Percentiles rank a stretch among this genome's conserved stretches.
These are phyloP conservation scores for Oxytropis ochrocephala DNA, from an alignment of 306 rosid species.

Conservation along the genomic window DNA sequence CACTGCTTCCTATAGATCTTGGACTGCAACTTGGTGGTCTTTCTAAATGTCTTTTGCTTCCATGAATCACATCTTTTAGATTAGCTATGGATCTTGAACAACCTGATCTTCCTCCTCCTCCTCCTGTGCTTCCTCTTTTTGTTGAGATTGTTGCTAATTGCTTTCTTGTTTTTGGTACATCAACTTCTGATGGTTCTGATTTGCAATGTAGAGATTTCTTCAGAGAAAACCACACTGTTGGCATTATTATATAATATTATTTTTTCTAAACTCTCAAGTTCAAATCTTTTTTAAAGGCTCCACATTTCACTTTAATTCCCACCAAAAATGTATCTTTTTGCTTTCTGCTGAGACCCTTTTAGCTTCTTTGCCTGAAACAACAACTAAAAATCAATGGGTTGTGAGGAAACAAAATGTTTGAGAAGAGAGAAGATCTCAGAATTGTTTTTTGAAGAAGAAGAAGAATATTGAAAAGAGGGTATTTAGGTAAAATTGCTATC, in stretches of 20 bases:
- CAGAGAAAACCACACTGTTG: constrained; percentile 86
- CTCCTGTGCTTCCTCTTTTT: constrained; percentile 37
- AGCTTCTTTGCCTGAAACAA: neutral
- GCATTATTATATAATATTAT: constrained; percentile 42
- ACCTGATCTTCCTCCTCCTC: constrained; percentile 58
- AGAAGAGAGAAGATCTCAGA: neutral
- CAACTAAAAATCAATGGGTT: neutral
- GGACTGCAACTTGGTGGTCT: constrained; percentile 87
- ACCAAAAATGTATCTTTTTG: constrained; percentile 7
- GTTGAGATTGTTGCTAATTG: constrained; percentile 69
- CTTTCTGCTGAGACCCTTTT: constrained; percentile 8
- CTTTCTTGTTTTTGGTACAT: constrained; percentile 69
- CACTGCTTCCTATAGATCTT: constrained; percentile 89
- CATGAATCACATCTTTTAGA: constrained; percentile 91
- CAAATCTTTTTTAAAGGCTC: constrained; percentile 20
- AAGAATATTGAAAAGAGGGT: neutral
- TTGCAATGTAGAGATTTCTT: constrained; percentile 79
- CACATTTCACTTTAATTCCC: neutral
- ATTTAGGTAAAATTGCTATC: neutral
- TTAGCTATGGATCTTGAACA: constrained; percentile 91
- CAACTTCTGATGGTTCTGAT: constrained; percentile 79
- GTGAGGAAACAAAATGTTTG: neutral
- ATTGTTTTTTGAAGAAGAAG: neutral
- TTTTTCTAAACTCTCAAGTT: neutral
- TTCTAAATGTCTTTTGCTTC: constrained; percentile 75